A percentile compares a stretch with the other conserved stretches of the same genome.
Conservation (phyloP, 805 yeast genomes). For the Spencermartinsiella europaea region DNA sequence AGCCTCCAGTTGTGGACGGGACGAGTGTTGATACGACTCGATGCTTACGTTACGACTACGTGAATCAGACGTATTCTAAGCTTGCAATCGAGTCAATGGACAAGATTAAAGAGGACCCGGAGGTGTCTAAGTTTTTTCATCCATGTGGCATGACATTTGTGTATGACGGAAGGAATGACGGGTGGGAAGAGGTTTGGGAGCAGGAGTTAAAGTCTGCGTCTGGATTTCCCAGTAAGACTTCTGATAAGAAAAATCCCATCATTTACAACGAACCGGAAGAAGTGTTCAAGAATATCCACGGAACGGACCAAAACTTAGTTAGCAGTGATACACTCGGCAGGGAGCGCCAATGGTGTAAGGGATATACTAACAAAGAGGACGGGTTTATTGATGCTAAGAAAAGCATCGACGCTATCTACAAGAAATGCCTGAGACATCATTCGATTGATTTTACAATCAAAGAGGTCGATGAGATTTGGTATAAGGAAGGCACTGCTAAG, state of each 20-base stretch:
- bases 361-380: conserved; percentile 1
- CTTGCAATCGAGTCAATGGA: conserved; percentile 1
- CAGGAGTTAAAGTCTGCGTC: background rate
- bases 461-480: conserved; percentile 1
- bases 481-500: background rate
- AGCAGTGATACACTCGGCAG: background rate
- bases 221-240: too few relatives aligned
- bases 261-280: background rate
- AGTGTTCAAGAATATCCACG: conserved; percentile 4
- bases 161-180: conserved; percentile 3
- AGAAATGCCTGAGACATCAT: background rate
- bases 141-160: conserved; percentile 5
- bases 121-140: conserved; percentile 1
- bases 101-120: background rate
- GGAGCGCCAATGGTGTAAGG: conserved; percentile 1
- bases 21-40: conserved; percentile 4
- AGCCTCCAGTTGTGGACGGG: conserved; percentile 6
- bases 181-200: conserved; percentile 4
- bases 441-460: background rate
- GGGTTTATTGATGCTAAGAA: conserved; percentile 7
- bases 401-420: conserved; percentile 2
- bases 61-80: background rate
- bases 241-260: background rate
- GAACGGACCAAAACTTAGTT: background rate
- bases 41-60: conserved; percentile 2